These are phyloP conservation scores for Amanita rubescens DNA, from an alignment of 768 basidiomycete genomes.

Conservation along the genomic window DNA sequence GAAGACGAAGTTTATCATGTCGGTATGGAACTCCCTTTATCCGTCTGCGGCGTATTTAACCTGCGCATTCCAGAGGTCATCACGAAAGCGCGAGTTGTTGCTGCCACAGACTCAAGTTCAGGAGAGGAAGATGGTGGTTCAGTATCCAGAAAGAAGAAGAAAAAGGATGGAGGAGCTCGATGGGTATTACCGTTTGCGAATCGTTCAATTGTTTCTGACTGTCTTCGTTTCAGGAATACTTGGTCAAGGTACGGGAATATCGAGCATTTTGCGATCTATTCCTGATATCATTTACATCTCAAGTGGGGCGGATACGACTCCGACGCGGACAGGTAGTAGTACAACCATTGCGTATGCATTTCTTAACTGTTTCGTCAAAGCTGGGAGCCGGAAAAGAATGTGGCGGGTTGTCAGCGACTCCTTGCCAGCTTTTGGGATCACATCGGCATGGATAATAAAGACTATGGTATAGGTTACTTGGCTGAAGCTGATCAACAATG, in stretches of 20 bases:
- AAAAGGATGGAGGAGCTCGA: constrained; percentile 20
- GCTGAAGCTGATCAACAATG: constrained; percentile 39
- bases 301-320: constrained; percentile 63
- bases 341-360: background rate
- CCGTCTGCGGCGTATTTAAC: background rate
- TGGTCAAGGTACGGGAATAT: constrained; percentile 46
- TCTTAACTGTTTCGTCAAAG: constrained; percentile 26
- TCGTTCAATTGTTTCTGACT: background rate
- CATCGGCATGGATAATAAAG: constrained; percentile 47
- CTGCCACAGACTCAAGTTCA: constrained; percentile 12
- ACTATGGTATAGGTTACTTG: constrained; percentile 42
- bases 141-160: constrained; percentile 13
- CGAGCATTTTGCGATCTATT: background rate
- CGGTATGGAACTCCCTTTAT: constrained; percentile 24
- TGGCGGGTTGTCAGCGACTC: constrained; percentile 49
- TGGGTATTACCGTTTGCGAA: constrained; percentile 33
- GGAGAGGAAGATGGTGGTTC: constrained; percentile 10
- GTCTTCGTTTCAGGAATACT: constrained; percentile 41
- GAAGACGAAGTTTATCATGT: constrained; percentile 37
- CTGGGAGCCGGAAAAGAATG: constrained; percentile 64
- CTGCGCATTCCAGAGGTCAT: constrained; percentile 44
- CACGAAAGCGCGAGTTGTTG: constrained; percentile 44
- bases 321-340: constrained; percentile 45
- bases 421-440: constrained; percentile 59
- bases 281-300: constrained; percentile 3